Evolutionary conservation across 2,329 filamentous ascomycete species (phyloP), one percentile per base, ranked within the genome.

Genomic region (Didymella segeticola): DNA sequence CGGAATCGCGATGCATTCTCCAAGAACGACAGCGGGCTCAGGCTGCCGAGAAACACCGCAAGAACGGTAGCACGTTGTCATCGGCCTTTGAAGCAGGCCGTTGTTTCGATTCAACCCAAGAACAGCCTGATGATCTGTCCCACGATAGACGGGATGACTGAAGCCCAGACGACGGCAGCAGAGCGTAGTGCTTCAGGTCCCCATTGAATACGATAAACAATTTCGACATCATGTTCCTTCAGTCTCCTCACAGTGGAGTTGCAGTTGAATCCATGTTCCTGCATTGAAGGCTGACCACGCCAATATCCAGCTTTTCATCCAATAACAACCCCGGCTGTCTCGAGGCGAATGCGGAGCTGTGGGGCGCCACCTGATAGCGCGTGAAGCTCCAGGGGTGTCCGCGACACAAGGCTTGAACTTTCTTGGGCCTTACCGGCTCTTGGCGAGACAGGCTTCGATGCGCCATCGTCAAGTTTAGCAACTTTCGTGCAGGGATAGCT

Each of bases 381-480:
- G 38, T 39, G 45, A 56, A 41, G 48, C 47, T 50, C 23, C 55
- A 60, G 51, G 56, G 53, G 48, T 41, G 30, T 41, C 43, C 33
- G 43, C 43, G 47, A 52, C 38, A 56, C 51, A 30, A 57, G 47
- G 50, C 54, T 57, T 64, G 46, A 33, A 27, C 41, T 45, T 8
- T 53, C 31, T 55, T 53, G 50, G 47, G 37, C 27, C 54, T 34
- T 22, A 50, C 50, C 45, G 57, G 58, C 46, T 50, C 43, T 56
- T 59, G 42, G 47, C 51, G 56, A 58, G 31, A 33, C 47, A 50
- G 47, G 53, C 53, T 56, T 57, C 48, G 39, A 43, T 48, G 47
- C 43, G 51, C 60, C 56, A 56, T 56, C 20, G 25, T 64, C 60
- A 62, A 62, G 38, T 53, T 64, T 68, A 65, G 64, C 57, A 65